A percentile compares a stretch with the other conserved stretches of the same genome.
Conservation (phyloP, 176 grass and related monocot species). For the Dendrocalamus sinicus region DNA sequence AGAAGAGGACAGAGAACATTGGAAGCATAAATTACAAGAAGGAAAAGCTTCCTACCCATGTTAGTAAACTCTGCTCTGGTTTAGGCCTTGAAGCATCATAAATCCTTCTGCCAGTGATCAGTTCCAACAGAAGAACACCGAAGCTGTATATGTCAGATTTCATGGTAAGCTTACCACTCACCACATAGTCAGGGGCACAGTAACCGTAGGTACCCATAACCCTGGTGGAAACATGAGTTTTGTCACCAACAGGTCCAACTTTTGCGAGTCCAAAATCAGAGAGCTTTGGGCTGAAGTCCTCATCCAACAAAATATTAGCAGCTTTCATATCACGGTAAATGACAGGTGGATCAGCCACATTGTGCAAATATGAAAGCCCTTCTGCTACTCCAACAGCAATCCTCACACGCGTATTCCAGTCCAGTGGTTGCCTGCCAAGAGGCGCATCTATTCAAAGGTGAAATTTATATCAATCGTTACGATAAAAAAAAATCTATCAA, state of each 20-base stretch:
- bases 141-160: conserved; percentile 98
- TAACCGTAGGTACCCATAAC: conserved; percentile 99
- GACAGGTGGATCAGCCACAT: conserved; percentile 85
- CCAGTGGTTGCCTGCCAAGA: conserved; percentile 61
- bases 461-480: neutral
- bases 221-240: conserved; percentile 87
- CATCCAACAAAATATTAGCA: conserved; percentile 78
- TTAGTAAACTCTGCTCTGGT: conserved; percentile 63
- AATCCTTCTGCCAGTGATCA: conserved; percentile 85
- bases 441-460: conserved; percentile 64
- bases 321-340: conserved; percentile 97
- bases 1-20: neutral
- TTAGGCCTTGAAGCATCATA: conserved; percentile 68
- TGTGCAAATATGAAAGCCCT: conserved; percentile 84
- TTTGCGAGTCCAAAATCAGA: conserved; percentile 97
- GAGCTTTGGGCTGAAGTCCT: conserved; percentile 86
- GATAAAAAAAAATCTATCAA: conserved; percentile 13
- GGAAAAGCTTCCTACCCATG: conserved; percentile 68
- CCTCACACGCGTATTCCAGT: conserved; percentile 91
- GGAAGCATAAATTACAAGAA: conserved; percentile 6
- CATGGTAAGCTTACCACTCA: conserved; percentile 81
- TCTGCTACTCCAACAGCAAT: conserved; percentile 84
- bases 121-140: conserved; percentile 80
- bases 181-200: conserved; percentile 88
- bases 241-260: conserved; percentile 81